Evolutionary conservation across 129 eudicot species (phyloP).

Genomic region (sunflower (Helianthus annuus)): DNA sequence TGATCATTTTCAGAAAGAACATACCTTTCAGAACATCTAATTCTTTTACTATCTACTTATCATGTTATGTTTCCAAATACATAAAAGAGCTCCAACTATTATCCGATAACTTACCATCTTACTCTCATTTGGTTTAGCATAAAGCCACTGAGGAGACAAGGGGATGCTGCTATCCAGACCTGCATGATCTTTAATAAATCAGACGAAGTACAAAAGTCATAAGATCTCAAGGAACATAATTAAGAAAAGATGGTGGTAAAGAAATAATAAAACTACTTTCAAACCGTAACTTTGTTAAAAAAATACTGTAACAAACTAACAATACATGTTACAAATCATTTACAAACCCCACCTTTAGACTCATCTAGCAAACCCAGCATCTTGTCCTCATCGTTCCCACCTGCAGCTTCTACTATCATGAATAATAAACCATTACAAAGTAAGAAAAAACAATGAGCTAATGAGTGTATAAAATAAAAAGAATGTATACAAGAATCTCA

Average conservation of each 20-base stretch:
- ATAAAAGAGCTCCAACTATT: background rate
- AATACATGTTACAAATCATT: background rate
- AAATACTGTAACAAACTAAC: conserved; percentile 14
- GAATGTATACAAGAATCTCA: background rate
- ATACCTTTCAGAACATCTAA: background rate
- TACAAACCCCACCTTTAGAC: conserved; percentile 52
- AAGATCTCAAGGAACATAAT: background rate
- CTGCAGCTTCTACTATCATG: conserved; percentile 42
- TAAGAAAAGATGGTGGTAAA: background rate
- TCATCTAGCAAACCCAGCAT: conserved; percentile 63
- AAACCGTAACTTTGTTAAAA: background rate
- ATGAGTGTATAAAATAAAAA: background rate
- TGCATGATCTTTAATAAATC: conserved; percentile 54
- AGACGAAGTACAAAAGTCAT: background rate
- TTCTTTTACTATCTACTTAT: background rate
- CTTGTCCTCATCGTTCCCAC: conserved; percentile 69
- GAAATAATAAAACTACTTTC: background rate
- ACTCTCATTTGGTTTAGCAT: conserved; percentile 77
- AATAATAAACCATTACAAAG: conserved; percentile 20
- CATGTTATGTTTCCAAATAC: background rate
- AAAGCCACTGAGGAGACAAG: conserved; percentile 97
- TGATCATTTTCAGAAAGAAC: background rate
- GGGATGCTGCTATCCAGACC: conserved; percentile 85
- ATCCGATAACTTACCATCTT: conserved; percentile 54
- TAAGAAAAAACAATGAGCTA: background rate